Evolutionary conservation across 202 grass and related monocot species (phyloP), one percentile per base, ranked within the genome.

Genomic region (Bolboschoenoplectus hybrid): DNA sequence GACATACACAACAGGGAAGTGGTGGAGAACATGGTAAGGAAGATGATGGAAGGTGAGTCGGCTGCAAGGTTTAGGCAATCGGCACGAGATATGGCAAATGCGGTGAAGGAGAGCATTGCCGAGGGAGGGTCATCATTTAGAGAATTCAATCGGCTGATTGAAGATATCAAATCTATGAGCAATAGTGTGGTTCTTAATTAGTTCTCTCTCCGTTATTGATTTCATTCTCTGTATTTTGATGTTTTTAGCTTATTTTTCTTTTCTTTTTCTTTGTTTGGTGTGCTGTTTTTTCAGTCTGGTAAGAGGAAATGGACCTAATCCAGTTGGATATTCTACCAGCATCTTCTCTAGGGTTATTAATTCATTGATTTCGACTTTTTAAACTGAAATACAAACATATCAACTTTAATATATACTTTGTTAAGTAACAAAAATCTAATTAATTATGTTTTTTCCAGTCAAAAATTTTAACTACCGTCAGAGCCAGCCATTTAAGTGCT

Each of bases 11-110:
- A 85, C 0, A 43, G 80, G 2, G 77, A 39, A n/a, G 43, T 78
- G 0, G 79, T 95, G 80, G 85, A 82, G 66, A 87, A 5, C 13
- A 91, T 80, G 93, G 91, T 95, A 17, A 89, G 80, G 61, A 72
- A 91, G 68, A 85, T 80, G 6, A 90, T 91, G 92, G 84, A 81
- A 81, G 82, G 87, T n/a, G 50, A 85, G 20, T 71, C 55, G 50
- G 91, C 86, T 3, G 35, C 0, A 1, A 85, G 80, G 50, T 63
- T 94, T 16, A 67, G 85, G 53, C 1, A 2, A 4, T 79, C 88
- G 9, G 85, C 84, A 20, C 40, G 16, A 9, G 60, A 63, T 3
- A 11, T 89, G 82, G 91, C 91, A 1, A 32, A 56, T 19, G 66
- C 17, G 50, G 83, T 86, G 47, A 74, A 35, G 32, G 5, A 39